Conservation (phyloP, 2,329 filamentous ascomycete species). For the Ceratocystis diversiconidia region DNA sequence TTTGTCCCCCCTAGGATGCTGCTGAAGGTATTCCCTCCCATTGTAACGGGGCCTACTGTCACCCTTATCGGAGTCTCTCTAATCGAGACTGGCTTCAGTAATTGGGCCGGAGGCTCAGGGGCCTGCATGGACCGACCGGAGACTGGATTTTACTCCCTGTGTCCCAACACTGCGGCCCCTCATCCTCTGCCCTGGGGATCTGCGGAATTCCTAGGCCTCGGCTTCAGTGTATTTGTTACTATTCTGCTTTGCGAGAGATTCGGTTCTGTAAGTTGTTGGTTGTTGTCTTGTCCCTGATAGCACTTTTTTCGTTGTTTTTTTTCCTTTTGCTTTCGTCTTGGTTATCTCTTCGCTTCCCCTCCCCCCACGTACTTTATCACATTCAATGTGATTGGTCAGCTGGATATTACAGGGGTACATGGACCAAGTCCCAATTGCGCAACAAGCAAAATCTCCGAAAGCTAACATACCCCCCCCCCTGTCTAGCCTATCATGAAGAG, state of each 20-base stretch:
- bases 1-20: constrained; percentile 57
- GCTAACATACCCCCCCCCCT: not conserved
- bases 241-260: constrained; percentile 73
- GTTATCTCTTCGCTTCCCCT: not conserved
- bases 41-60: constrained; percentile 57
- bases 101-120: constrained; percentile 66
- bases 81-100: constrained; percentile 55
- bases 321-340: not conserved
- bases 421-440: not conserved
- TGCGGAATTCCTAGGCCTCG: constrained; percentile 62
- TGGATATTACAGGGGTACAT: not conserved
- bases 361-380: not conserved
- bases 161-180: constrained; percentile 53
- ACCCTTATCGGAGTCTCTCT: constrained; percentile 60
- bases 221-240: constrained; percentile 65
- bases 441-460: not conserved
- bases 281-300: not conserved
- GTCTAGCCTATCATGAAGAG: constrained; percentile 65
- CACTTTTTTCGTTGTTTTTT: not conserved
- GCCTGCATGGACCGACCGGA: constrained; percentile 36
- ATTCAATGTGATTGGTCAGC: not conserved
- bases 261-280: constrained; percentile 34
- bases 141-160: constrained; percentile 45
- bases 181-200: constrained; percentile 64
- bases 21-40: constrained; percentile 62